These are phyloP conservation scores for Funneliformis mosseae DNA, from an alignment of 192 early-diverging fungal species.

Conservation along the genomic window DNA sequence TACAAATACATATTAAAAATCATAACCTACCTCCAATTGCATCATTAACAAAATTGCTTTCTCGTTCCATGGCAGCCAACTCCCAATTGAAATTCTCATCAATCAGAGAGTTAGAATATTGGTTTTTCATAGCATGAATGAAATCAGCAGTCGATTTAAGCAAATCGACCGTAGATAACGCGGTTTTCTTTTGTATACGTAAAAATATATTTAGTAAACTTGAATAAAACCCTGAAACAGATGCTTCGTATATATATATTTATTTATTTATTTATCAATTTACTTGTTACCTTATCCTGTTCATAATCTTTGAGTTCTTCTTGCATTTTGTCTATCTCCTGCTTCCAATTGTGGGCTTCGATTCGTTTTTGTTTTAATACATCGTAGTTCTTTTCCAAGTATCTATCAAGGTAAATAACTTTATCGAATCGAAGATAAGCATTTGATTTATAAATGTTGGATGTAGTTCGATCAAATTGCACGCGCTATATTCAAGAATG, in stretches of 20 bases:
- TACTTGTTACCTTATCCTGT: constrained; percentile 17
- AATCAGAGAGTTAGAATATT: not conserved
- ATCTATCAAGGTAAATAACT: constrained; percentile 63
- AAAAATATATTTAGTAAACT: not conserved
- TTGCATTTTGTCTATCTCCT: constrained; percentile 39
- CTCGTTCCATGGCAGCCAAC: not conserved
- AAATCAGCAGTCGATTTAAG: constrained; percentile 11
- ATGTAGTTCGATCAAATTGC: constrained; percentile 61
- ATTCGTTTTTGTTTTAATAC: constrained; percentile 29
- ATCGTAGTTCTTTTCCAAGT: constrained; percentile 45
- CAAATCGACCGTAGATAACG: constrained; percentile 2
- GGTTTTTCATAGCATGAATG: not conserved
- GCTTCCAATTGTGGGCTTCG: constrained; percentile 35
- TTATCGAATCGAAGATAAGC: constrained; percentile 65
- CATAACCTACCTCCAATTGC: not conserved
- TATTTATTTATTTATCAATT: constrained; percentile 33
- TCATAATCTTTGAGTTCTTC: constrained; percentile 36
- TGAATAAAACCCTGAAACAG: not conserved
- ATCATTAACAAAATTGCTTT: not conserved
- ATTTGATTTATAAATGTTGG: constrained; percentile 69
- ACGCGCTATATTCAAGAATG: constrained; percentile 48
- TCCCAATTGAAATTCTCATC: not conserved
- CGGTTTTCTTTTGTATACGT: not conserved
- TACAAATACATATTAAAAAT: not conserved
- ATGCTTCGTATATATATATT: not conserved